Conservation (phyloP, 2,329 filamentous ascomycete species). For the Epichloe glyceriae region DNA sequence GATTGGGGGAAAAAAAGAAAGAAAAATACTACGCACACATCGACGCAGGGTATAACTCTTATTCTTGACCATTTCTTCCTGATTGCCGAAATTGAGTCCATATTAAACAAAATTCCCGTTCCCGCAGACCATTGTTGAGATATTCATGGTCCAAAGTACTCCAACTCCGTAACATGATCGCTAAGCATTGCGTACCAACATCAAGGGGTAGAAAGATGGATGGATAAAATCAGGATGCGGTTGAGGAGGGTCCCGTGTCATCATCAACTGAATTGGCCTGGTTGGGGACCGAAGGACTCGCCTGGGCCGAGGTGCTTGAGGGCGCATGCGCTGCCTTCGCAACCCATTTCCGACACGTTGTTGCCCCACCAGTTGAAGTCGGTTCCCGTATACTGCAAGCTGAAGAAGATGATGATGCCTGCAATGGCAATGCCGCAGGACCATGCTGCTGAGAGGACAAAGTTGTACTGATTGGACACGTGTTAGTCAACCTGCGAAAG, state of each 20-base stretch:
- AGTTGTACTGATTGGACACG: slow-evolving; percentile 30
- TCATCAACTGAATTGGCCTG: slow-evolving; percentile 24
- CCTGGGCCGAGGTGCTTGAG: slow-evolving; percentile 20
- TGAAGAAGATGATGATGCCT: slow-evolving; percentile 41
- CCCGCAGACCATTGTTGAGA: not conserved
- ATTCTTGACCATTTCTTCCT: not conserved
- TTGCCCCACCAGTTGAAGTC: slow-evolving; percentile 39
- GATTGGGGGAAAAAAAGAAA: not conserved
- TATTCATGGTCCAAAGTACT: not conserved
- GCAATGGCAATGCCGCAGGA: slow-evolving; percentile 37
- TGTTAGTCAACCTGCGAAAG: not conserved
- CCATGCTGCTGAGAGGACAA: slow-evolving; percentile 38
- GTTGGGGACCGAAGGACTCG: slow-evolving; percentile 27
- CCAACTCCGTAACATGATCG: slow-evolving; percentile 1
- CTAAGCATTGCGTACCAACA: not conserved
- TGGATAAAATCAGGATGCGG: not conserved
- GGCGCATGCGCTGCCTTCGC: slow-evolving; percentile 28
- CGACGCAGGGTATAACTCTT: not conserved
- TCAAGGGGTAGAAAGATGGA: not conserved
- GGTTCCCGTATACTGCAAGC: slow-evolving; percentile 30
- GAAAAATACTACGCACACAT: not conserved
- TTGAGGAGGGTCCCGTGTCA: not conserved
- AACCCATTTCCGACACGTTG: slow-evolving; percentile 25
- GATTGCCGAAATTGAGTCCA: not conserved
- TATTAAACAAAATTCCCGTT: not conserved